Conservation (phyloP, 2,329 filamentous ascomycete genomes). For the Pleomassaria siparia region DNA sequence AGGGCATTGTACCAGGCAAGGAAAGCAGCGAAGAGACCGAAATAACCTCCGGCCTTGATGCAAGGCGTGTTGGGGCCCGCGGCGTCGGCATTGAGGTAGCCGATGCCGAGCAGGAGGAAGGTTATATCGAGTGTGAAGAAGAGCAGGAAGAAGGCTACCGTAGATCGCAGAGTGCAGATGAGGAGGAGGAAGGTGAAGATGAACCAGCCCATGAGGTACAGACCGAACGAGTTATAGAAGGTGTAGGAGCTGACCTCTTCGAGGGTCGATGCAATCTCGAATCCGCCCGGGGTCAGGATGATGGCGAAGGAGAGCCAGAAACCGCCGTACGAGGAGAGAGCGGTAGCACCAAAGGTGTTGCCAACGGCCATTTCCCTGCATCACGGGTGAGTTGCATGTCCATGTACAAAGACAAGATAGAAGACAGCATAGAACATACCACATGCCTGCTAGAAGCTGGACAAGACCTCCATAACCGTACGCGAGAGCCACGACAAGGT, state of each 20-base stretch:
- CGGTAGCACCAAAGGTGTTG: slow-evolving; percentile 65
- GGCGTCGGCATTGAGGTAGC: slow-evolving; percentile 51
- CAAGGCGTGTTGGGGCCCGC: slow-evolving; percentile 44
- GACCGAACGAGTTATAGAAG: slow-evolving; percentile 57
- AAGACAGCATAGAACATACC: slow-evolving; percentile 50
- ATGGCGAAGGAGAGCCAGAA: slow-evolving; percentile 65
- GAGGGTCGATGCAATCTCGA: slow-evolving; percentile 52
- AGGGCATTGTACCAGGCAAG: slow-evolving; percentile 58
- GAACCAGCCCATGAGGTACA: slow-evolving; percentile 63
- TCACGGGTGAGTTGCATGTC: slow-evolving; percentile 8
- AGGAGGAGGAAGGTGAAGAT: slow-evolving; percentile 61
- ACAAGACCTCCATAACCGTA: slow-evolving; percentile 55
- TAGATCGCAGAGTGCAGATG: slow-evolving; percentile 59
- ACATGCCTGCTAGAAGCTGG: slow-evolving; percentile 56
- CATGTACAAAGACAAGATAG: background rate
- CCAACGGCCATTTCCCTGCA: slow-evolving; percentile 58
- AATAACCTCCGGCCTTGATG: slow-evolving; percentile 56
- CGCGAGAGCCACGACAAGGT: slow-evolving; percentile 51
- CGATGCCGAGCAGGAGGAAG: slow-evolving; percentile 60
- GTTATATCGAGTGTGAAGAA: slow-evolving; percentile 61
- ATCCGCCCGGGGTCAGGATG: slow-evolving; percentile 57
- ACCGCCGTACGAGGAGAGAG: slow-evolving; percentile 62
- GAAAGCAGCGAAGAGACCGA: slow-evolving; percentile 57
- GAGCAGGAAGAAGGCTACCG: slow-evolving; percentile 59
- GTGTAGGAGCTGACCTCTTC: slow-evolving; percentile 27